phyloP scores from a whole-genome alignment of 2,329 filamentous ascomycete genomes.

The Tolypocladium ovalisporum region DNA sequence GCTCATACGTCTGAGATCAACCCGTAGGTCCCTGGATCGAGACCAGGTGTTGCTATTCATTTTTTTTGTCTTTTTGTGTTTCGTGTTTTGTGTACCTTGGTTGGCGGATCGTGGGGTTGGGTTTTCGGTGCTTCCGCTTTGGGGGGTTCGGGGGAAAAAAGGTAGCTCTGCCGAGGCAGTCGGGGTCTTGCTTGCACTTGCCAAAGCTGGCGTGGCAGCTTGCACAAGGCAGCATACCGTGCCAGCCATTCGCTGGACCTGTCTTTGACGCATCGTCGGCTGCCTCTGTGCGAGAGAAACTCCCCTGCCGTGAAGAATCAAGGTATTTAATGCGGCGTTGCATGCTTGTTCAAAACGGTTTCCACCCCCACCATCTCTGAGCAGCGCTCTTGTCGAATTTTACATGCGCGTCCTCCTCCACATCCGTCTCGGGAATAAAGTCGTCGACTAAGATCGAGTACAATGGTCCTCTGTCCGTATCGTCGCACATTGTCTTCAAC shows the following conservation, averaged over 20 bases:
- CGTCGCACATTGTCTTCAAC: not conserved
- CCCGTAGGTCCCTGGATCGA: slow-evolving; percentile 18
- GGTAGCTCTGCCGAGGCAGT: too few species aligned
- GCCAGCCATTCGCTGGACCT: too few species aligned
- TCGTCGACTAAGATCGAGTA: too few species aligned
- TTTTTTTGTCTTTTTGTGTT: slow-evolving; percentile 1
- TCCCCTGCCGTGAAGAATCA: too few species aligned
- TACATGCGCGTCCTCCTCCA: not conserved
- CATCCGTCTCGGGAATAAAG: not conserved
- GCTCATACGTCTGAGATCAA: slow-evolving; percentile 13
- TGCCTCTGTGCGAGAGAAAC: too few species aligned
- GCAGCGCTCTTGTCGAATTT: not conserved
- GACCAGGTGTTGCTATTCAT: slow-evolving; percentile 14
- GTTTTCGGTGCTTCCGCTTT: not conserved
- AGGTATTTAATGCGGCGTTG: too few species aligned
- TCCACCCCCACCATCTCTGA: not conserved
- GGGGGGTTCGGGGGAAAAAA: too few species aligned
- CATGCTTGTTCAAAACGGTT: not conserved
- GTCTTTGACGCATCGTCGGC: too few species aligned
- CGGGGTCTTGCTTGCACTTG: too few species aligned
- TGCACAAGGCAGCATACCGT: too few species aligned
- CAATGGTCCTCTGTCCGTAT: not conserved
- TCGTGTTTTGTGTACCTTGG: not conserved
- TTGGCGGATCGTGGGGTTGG: not conserved
- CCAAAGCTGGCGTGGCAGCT: too few species aligned